phyloP scores from a whole-genome alignment of 1,284 basidiomycete species.

The Puccinia polysora region DNA sequence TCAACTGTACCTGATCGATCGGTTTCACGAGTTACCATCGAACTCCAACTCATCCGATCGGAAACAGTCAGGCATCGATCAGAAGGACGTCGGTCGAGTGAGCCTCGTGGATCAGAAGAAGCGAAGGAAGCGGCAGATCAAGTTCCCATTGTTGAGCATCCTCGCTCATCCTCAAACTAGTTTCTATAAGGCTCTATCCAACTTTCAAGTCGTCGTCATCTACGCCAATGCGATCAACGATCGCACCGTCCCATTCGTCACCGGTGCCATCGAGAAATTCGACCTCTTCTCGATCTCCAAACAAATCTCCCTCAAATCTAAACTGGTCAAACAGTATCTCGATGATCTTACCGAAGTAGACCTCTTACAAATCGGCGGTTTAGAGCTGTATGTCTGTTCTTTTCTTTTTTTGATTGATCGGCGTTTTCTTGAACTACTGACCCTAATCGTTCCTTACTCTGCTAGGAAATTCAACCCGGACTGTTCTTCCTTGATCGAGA shows the following conservation, averaged over 20 bases:
- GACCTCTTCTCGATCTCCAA: constrained; percentile 15
- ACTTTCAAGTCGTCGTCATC: constrained; percentile 68
- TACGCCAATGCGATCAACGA: constrained; percentile 69
- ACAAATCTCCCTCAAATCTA: constrained; percentile 1
- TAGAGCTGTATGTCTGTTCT: constrained; percentile 21
- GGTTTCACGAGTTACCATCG: constrained; percentile 58
- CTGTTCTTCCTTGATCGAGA: constrained; percentile 8
- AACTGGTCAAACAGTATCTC: background rate
- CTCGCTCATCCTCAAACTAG: constrained; percentile 79
- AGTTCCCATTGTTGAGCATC: constrained; percentile 69
- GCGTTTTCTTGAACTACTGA: background rate
- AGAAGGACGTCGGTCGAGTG: too few species aligned
- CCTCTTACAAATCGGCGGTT: constrained; percentile 9
- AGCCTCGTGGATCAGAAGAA: too few species aligned
- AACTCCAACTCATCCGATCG: background rate
- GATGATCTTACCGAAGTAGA: constrained; percentile 32
- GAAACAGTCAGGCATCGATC: constrained; percentile 51
- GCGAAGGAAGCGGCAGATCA: too few species aligned
- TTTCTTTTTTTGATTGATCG: background rate
- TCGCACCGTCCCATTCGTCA: constrained; percentile 49
- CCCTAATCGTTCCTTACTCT: background rate
- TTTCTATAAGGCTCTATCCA: constrained; percentile 69
- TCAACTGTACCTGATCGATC: constrained; percentile 71
- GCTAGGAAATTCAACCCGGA: constrained; percentile 15
- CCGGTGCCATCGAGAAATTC: constrained; percentile 44